Evolutionary conservation across 371 early-diverging fungal species (phyloP).

Genomic region (Phascolomyces articulosus): DNA sequence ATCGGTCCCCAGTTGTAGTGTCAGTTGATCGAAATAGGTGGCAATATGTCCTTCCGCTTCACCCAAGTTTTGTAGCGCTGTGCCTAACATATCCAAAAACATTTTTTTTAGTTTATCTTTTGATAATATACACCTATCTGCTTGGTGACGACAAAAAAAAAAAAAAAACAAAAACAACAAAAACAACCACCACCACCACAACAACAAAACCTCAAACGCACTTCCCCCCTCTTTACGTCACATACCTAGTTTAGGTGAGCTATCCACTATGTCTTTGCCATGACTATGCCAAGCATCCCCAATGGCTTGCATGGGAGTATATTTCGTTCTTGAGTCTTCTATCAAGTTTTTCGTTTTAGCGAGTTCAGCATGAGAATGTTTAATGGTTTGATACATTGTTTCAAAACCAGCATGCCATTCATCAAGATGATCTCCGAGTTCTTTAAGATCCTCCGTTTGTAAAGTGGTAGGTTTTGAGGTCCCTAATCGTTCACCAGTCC

Average conservation of each 20-base stretch:
- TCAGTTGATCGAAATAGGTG: conserved; percentile 55
- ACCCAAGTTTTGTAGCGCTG: conserved; percentile 58
- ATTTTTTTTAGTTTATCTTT: no score
- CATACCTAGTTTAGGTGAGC: conserved; percentile 61
- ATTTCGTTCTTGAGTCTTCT: conserved; percentile 59
- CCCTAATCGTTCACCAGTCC: conserved; percentile 53
- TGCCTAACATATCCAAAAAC: conserved; percentile 41
- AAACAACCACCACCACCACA: no score
- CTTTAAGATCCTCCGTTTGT: conserved; percentile 46
- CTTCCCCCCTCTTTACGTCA: not conserved
- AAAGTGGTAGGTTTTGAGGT: conserved; percentile 38
- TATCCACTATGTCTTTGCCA: conserved; percentile 57
- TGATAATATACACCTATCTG: no score
- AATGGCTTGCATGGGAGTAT: conserved; percentile 61
- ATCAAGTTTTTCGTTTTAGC: conserved; percentile 54
- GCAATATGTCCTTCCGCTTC: conserved; percentile 67
- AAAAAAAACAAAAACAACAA: not conserved
- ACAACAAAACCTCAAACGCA: no score
- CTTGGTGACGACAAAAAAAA: not conserved
- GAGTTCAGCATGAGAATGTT: conserved; percentile 24
- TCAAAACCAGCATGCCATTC: conserved; percentile 33
- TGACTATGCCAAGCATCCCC: conserved; percentile 62
- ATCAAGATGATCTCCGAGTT: conserved; percentile 34
- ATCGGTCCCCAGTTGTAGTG: conserved; percentile 37
- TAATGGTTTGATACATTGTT: conserved; percentile 29